Evolutionary conservation across 306 rosid genomes (phyloP), one percentile per base, ranked within the genome.

Genomic region (Fragaria vesca): DNA sequence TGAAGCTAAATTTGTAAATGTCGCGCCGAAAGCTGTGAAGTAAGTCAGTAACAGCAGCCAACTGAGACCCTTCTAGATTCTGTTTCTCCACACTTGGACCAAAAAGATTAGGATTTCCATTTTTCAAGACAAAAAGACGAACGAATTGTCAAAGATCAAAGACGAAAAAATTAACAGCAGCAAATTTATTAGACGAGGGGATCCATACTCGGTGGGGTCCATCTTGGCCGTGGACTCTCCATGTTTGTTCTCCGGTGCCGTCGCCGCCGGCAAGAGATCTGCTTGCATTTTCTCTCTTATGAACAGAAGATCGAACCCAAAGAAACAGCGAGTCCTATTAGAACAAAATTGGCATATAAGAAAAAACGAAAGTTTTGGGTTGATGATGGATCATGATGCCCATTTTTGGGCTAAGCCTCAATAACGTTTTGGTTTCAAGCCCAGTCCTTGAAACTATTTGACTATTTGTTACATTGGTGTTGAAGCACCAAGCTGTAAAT

Each of bases 31-130:
- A 90, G 86, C 98, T 90, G 98, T 8, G 82, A 94, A 92, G 17
- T 96, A 94, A 82, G 26, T 24, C 26, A 0, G 26, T 24, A 30
- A 30, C 97, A 92, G 76, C 98, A 42, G 45, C 97, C 81, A 92
- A 83, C 83, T 94, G 98, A 72, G 97, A 95, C 76, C 90, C 89
- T 12, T 95, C 98, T 54, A 92, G 97, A 83, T 95, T 95, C 68
- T 92, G 93, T 85, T 83, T 95, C 61, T 92, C 97, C 15, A 90
- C 87, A 66, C 96, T 90, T 82, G 78, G 84, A 48, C 83, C 67
- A 38, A 81, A 72, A 57, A 71, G 58, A 24, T 61, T 0, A 7
- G 1, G 11, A 51, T 54, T 18, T 54, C 20, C 60, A 54, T 47
- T 12, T 47, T 47, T 47, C 51, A 47, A 47, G 18, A 47, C 10